Percentiles rank a stretch among this genome's conserved stretches.
Evolutionary conservation across 306 rosid genomes (phyloP).

Genomic region (Lablab purpureus): DNA sequence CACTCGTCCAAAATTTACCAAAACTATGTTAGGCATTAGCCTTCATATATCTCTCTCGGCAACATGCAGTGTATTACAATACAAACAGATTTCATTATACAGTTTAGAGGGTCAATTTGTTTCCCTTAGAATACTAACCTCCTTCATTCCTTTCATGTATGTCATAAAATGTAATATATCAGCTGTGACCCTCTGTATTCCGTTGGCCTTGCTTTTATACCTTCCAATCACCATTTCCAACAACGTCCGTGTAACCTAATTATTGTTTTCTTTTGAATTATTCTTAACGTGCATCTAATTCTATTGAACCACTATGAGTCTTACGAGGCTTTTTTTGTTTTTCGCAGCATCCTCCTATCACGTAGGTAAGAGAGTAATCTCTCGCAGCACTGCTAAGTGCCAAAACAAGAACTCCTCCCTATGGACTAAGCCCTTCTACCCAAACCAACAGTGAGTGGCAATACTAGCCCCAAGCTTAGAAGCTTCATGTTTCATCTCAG

Average conservation of each 20-base stretch:
- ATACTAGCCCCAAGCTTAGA: slow-evolving; percentile 9
- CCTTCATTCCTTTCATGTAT: not conserved
- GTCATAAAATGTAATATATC: not conserved
- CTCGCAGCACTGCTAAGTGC: not conserved
- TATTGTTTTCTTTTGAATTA: not conserved
- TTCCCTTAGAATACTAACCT: not conserved
- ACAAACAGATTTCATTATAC: not conserved
- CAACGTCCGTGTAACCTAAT: not conserved
- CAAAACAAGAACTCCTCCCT: not conserved
- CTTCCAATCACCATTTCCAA: slow-evolving; percentile 7
- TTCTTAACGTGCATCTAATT: not conserved
- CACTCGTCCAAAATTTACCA: not conserved
- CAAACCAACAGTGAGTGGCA: not conserved
- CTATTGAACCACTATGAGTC: not conserved
- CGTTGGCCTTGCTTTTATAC: slow-evolving; percentile 2
- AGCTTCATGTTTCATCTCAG: slow-evolving; percentile 69
- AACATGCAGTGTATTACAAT: not conserved
- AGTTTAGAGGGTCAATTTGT: not conserved
- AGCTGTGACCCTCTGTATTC: not conserved
- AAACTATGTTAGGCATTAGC: not conserved
- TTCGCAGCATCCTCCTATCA: not conserved
- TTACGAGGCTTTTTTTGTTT: not conserved
- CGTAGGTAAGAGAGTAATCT: not conserved
- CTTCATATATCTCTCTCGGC: not conserved
- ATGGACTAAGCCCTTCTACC: not conserved